Evolutionary conservation across 208 protist genomes (phyloP), one percentile per base, ranked within the genome.

Genomic region (Naegleria lovaniensis): DNA sequence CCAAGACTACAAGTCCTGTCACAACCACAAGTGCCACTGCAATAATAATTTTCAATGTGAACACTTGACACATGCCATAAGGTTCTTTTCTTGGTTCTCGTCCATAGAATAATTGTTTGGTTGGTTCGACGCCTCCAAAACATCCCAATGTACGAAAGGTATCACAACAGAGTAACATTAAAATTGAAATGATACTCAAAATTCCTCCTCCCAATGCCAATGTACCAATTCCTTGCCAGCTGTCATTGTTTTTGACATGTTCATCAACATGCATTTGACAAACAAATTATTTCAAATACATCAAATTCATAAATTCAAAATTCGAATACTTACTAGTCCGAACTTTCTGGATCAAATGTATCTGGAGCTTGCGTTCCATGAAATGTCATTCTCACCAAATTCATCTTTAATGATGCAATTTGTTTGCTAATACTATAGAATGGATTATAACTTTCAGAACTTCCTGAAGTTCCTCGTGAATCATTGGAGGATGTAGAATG

Each of bases 171-270:
- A 79, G 29, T 29, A 79, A 36, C n/a, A 33, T 33, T 36, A 79
- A 33, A 36, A 79, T 29, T 11, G 67, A 7, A 11, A 79, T 19
- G 36, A 79, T 79, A 1, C 6, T 36, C 13, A 79, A 11, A 36
- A 79, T 79, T 36, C 67, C 67, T 79, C 67, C 67, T 36, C 16
- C 16, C 29, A 79, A 36, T 36, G 67, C 16, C 5, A 25, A 13
- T 33, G 67, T 79, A 79, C 67, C 67, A 79, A 79, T 79, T 79
- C 67, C 67, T 79, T 79, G 67, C 67, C 67, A 79, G 36, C 55
- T 67, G 43, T n/a, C n/a, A n/a, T n/a, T n/a, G n/a, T n/a, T n/a
- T n/a, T n/a, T n/a, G n/a, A n/a, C n/a, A n/a, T n/a, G n/a, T 48
- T 48, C 43, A 48, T 7, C 43, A 48, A 48, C 1, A 48, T 48